Percentiles rank a stretch among this genome's conserved stretches.
Evolutionary conservation across 768 basidiomycete genomes (phyloP).

Genomic region (Psilocybe sp.): DNA sequence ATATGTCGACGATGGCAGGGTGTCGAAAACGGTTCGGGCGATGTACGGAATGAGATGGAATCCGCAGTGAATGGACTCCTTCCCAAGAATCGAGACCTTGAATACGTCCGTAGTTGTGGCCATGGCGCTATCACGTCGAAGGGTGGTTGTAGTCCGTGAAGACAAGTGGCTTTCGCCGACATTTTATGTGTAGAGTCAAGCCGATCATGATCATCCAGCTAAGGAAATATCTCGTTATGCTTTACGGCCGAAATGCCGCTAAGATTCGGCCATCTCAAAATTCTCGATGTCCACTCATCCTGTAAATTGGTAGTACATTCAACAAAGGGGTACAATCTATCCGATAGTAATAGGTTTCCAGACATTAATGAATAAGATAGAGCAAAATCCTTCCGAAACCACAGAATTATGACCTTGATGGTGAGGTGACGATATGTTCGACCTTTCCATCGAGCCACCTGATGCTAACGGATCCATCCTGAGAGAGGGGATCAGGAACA

Average conservation of each 20-base stretch:
- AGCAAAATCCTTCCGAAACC: too few relatives aligned
- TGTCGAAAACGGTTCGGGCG: slow-evolving; percentile 63
- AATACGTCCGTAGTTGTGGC: slow-evolving; percentile 52
- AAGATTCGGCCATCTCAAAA: too few relatives aligned
- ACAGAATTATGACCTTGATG: too few relatives aligned
- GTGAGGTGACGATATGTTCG: slow-evolving; percentile 9
- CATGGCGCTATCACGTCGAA: slow-evolving; percentile 21
- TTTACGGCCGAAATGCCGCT: too few relatives aligned
- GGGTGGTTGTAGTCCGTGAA: slow-evolving; percentile 3
- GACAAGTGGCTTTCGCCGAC: neutral
- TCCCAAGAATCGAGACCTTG: slow-evolving; percentile 82
- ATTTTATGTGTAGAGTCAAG: slow-evolving; percentile 1
- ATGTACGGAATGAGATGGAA: slow-evolving; percentile 92
- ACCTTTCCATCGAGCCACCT: slow-evolving; percentile 47
- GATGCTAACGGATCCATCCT: slow-evolving; percentile 74
- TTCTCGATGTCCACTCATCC: too few relatives aligned
- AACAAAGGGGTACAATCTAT: too few relatives aligned
- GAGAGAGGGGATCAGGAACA: slow-evolving; percentile 3
- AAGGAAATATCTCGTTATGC: too few relatives aligned
- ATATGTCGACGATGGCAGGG: slow-evolving; percentile 80
- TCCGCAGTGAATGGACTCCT: slow-evolving; percentile 88
- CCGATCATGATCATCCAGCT: too few relatives aligned
- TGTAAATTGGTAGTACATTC: too few relatives aligned
- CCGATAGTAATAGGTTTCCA: too few relatives aligned
- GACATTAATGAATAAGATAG: too few relatives aligned